These are phyloP conservation scores for Tetrapisispora iriomotensis DNA, from an alignment of 805 yeast genomes.

Conservation along the genomic window DNA sequence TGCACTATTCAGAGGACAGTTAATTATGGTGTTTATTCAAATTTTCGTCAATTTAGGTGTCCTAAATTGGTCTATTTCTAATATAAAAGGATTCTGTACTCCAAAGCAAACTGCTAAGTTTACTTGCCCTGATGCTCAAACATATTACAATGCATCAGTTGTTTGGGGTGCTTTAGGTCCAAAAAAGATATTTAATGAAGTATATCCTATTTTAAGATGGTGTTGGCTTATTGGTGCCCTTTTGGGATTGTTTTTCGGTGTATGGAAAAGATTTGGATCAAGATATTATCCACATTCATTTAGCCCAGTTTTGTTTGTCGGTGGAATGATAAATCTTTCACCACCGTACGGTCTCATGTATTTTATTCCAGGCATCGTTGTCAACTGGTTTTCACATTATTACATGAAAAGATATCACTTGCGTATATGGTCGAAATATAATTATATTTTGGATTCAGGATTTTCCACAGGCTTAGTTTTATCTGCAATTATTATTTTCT, in stretches of 20 bases:
- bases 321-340: conserved; percentile 37
- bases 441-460: conserved; percentile 45
- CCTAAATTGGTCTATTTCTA: conserved; percentile 29
- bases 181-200: conserved; percentile 42
- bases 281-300: conserved; percentile 28
- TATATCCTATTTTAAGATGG: conserved; percentile 55
- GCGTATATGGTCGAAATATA: conserved; percentile 47
- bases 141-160: conserved; percentile 43
- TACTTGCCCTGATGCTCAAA: conserved; percentile 31
- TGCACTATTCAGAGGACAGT: conserved; percentile 42
- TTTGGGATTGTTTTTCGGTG: conserved; percentile 26
- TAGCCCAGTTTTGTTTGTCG: conserved; percentile 43
- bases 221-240: conserved; percentile 51
- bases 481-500: conserved; percentile 42
- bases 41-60: conserved; percentile 27
- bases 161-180: conserved; percentile 52
- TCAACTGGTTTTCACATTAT: conserved; percentile 38
- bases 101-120: conserved; percentile 32
- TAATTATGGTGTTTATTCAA: conserved; percentile 28
- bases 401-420: conserved; percentile 38
- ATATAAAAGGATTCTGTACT: conserved; percentile 29
- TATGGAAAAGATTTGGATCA: conserved; percentile 17
- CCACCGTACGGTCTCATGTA: conserved; percentile 44
- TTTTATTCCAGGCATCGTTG: conserved; percentile 22
- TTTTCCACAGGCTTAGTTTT: conserved; percentile 56